Evolutionary conservation across 768 basidiomycete species (phyloP).

Genomic region (Rossbeevera mucosa): DNA sequence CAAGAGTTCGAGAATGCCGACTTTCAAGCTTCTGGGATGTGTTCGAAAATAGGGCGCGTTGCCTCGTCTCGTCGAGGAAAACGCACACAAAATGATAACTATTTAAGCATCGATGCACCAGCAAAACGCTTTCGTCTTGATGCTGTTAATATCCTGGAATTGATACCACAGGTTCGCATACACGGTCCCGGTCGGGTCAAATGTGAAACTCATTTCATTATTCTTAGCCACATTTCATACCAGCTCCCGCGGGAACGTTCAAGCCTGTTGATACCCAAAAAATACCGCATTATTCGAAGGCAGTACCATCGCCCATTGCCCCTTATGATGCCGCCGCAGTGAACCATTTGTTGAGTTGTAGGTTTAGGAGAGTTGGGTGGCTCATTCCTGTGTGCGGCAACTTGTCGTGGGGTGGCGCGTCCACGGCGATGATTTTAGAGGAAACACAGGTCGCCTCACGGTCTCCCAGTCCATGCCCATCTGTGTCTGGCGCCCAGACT

Average conservation of each 20-base stretch:
- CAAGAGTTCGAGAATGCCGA: constrained; percentile 42
- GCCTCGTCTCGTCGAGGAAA: constrained; percentile 6
- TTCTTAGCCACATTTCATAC: constrained; percentile 24
- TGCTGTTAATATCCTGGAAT: constrained; percentile 30
- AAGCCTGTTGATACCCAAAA: constrained; percentile 17
- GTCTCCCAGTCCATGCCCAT: constrained; percentile 18
- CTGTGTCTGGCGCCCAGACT: constrained; percentile 13
- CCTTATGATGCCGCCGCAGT: constrained; percentile 33
- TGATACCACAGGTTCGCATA: constrained; percentile 44
- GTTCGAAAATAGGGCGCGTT: background rate
- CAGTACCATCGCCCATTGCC: constrained; percentile 34
- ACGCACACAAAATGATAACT: constrained; percentile 1
- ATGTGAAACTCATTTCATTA: constrained; percentile 16
- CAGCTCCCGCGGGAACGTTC: constrained; percentile 12
- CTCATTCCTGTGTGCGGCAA: constrained; percentile 53
- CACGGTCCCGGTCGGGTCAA: background rate
- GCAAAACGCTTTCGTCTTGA: constrained; percentile 35
- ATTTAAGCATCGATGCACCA: constrained; percentile 8
- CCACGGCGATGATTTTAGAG: constrained; percentile 40
- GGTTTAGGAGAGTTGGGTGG: constrained; percentile 48
- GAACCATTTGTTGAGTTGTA: constrained; percentile 21
- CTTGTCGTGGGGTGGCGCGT: constrained; percentile 45
- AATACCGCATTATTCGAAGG: constrained; percentile 33
- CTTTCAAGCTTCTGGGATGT: constrained; percentile 15
- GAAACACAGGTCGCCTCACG: constrained; percentile 14